Base-by-base conservation (phyloP, 1,284 basidiomycete genomes). In the Sanghuangporus baumii region DNA sequence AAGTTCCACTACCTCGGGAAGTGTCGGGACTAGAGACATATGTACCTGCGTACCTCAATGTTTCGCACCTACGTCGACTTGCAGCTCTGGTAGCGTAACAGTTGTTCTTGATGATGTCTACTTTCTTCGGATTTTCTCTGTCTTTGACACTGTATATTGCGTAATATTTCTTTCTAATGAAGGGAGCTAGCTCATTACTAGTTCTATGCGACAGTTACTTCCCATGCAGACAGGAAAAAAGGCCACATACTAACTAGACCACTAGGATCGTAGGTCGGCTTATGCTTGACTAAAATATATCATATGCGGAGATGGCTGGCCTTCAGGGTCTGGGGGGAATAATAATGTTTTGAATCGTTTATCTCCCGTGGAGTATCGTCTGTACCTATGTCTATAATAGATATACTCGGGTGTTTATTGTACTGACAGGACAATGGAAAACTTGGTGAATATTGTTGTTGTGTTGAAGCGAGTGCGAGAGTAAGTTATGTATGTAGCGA, bases 11-110 rank as follows among this genome's bases (percentile, higher is more conserved):
- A 60, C 92, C 93, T 36, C 85, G 93, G 57, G 91, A 94, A 71
- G 91, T 95, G 41, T 91, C 89, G 1, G 92, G 91, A 26, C 75
- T 94, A 69, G 93, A 94, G 78, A 93, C 91, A 31, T 94, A 93
- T 69, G 90, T 93, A 37, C 91, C 91, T 56, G 91, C 91, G 66
- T 93, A 93, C 71, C 82, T 94, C 68, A 91, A 89, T 69, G 89
- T 93, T 62, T 87, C 91, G 41, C 90, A 93, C 75, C 79, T 93
- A 65, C 84, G 91, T 67, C 84, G 90, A 69, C 78, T 93, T 69
- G 90, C 91, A 67, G 89, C 91, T 69, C 79, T 93, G 70, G 91
- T 93, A 70, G 87, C 88, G 75, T 90, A 79, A 47, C 46, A 20
- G 16, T 18, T 9, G 37, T 62, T 41, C 54, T 34, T 26, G 4